Percentiles rank a stretch among this genome's conserved stretches.
phyloP scores from a whole-genome alignment of 169 alveolate genomes.

The Plasmodium vivax region DNA sequence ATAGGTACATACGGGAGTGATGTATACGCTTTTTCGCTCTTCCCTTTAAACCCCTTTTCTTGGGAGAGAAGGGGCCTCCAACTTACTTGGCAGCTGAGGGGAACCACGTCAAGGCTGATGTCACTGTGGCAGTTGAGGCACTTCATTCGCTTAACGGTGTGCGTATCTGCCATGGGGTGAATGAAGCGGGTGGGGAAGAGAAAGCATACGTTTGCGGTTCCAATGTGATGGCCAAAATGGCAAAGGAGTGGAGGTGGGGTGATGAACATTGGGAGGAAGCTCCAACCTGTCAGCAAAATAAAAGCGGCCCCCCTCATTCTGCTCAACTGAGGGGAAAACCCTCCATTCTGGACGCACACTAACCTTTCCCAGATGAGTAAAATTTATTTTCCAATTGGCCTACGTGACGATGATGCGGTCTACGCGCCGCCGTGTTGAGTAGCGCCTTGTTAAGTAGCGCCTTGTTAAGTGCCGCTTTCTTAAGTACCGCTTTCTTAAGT shows the following conservation, averaged over 20 bases:
- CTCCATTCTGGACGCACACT: background rate
- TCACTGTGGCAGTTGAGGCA: slow-evolving; percentile 16
- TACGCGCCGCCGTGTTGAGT: background rate
- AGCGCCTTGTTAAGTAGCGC: slow-evolving; percentile 10
- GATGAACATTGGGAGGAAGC: background rate
- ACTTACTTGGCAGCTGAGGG: slow-evolving; percentile 39
- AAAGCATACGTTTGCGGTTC: background rate
- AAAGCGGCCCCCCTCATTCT: background rate
- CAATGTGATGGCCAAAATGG: background rate
- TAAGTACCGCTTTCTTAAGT: too few species aligned
- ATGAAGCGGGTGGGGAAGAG: background rate
- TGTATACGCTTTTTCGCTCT: background rate
- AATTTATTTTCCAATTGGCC: background rate
- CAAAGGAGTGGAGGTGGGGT: background rate
- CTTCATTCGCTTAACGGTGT: background rate
- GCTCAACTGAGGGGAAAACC: background rate
- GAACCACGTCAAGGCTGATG: slow-evolving; percentile 17
- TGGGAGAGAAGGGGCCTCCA: background rate
- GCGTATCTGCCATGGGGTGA: background rate
- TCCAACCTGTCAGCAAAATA: background rate
- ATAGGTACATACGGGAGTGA: background rate
- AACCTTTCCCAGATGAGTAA: slow-evolving; percentile 2
- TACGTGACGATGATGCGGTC: background rate
- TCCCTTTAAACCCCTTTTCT: background rate
- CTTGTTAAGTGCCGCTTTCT: background rate